Percentiles rank a stretch among this genome's conserved stretches.
phyloP scores from a whole-genome alignment of 2,329 filamentous ascomycete genomes.

The Diplodia intermedia region DNA sequence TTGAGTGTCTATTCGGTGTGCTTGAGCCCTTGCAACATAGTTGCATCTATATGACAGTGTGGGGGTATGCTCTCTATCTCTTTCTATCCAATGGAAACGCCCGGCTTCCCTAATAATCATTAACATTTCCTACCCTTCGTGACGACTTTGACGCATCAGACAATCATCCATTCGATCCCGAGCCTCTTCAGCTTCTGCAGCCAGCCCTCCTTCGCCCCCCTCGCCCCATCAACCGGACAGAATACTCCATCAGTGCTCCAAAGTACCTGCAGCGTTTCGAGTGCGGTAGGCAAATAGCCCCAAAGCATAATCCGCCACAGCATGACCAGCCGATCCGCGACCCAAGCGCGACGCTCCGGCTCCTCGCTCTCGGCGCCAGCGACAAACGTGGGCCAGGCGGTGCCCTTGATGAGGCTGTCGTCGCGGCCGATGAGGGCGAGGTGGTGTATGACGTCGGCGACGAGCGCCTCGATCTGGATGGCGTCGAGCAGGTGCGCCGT shows the following conservation, averaged over 20 bases:
- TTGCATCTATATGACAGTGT: neutral
- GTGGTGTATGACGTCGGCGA: slow-evolving; percentile 59
- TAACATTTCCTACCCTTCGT: neutral
- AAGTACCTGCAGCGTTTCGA: slow-evolving; percentile 45
- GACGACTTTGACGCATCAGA: slow-evolving; percentile 24
- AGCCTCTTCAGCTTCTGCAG: slow-evolving; percentile 22
- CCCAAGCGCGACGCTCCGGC: slow-evolving; percentile 57
- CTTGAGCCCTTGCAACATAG: neutral
- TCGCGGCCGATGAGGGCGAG: slow-evolving; percentile 57
- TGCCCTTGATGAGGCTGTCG: slow-evolving; percentile 65
- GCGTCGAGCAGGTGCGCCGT: neutral
- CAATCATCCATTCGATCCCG: slow-evolving; percentile 33
- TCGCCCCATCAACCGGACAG: neutral
- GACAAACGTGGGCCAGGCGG: slow-evolving; percentile 66
- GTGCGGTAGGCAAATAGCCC: slow-evolving; percentile 48
- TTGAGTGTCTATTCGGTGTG: neutral
- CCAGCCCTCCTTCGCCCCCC: slow-evolving; percentile 25
- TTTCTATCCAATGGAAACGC: neutral
- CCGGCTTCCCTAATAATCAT: neutral
- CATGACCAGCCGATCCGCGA: slow-evolving; percentile 54
- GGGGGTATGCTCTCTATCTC: neutral
- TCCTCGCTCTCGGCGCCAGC: slow-evolving; percentile 63
- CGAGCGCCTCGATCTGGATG: slow-evolving; percentile 43
- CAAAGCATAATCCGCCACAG: slow-evolving; percentile 47
- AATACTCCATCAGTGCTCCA: slow-evolving; percentile 43